These are phyloP conservation scores for Phytopythium mirpurense DNA, from an alignment of 352 stramenopile species.

Conservation along the genomic window DNA sequence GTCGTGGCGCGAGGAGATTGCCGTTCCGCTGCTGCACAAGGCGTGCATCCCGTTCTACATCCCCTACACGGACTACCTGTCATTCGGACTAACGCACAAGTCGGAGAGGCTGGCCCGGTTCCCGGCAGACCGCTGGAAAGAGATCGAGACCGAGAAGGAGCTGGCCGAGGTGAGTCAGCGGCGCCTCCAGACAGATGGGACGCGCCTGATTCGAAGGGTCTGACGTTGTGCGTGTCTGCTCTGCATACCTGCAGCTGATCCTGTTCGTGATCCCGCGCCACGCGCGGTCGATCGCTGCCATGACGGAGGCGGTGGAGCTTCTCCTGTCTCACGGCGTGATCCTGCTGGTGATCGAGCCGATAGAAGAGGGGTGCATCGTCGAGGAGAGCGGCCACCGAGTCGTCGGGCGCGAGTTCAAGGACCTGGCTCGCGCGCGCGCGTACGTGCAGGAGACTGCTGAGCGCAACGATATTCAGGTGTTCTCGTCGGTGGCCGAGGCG, in stretches of 20 bases:
- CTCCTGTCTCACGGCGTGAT: constrained; percentile 63
- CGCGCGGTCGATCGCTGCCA: constrained; percentile 70
- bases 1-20: constrained; percentile 69
- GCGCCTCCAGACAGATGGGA: too few species aligned
- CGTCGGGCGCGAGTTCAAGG: constrained; percentile 68
- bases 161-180: constrained; percentile 42
- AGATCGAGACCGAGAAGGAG: constrained; percentile 57
- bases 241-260: constrained; percentile 32
- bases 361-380: constrained; percentile 53
- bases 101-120: constrained; percentile 22
- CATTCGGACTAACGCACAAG: constrained; percentile 44
- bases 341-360: constrained; percentile 73
- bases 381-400: constrained; percentile 40
- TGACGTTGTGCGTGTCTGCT: neutral
- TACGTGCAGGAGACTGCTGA: constrained; percentile 87
- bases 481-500: constrained; percentile 53
- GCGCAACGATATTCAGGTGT: constrained; percentile 73
- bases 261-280: constrained; percentile 78
- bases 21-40: constrained; percentile 66
- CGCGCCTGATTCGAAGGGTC: too few species aligned
- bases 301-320: constrained; percentile 79
- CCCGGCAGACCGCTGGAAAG: constrained; percentile 34
- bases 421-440: constrained; percentile 63
- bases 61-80: constrained; percentile 65
- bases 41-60: constrained; percentile 73